Evolutionary conservation across 495 filamentous ascomycete species (phyloP), one percentile per base, ranked within the genome.

Genomic region (Neurospora sp.): DNA sequence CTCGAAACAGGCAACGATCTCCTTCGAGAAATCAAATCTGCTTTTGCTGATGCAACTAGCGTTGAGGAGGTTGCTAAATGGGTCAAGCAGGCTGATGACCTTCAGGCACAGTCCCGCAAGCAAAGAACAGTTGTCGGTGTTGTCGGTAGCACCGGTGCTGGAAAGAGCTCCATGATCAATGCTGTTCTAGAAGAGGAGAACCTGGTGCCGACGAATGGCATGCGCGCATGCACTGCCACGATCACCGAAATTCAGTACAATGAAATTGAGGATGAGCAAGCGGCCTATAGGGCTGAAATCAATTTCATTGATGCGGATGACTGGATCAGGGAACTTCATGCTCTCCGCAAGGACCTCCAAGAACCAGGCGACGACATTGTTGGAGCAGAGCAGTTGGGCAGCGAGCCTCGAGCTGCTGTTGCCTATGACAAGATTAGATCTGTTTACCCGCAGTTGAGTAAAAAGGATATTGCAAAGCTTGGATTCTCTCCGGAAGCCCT

Each of bases 191-290:
- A 90, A 38, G 84, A 90, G 68, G 83, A 87, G 27, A 78, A 76
- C 42, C 68, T 87, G 8, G 70, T 83, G 1, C 82, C 81, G 0
- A 84, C 82, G 0, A 82, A 78, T 47, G 78, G 80, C 68, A 73
- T 83, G 76, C 59, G 88, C 65, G 90, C 89, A 4, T 92, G 90
- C 72, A 93, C 91, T 3, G 90, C 90, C 0, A 87, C 88, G 4
- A 85, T 88, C 7, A 92, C 88, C 0, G 90, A 93, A 73, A 86
- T 93, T 10, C 86, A 86, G 0, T 92, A 86, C 78, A 91, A 90
- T 59, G 16, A 78, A 41, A 81, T 76, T 14, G 69, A 85, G 37
- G 83, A 86, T 14, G 73, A 80, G 3, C 73, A 76, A 1, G 69
- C 78, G 14, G 82, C 76, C 53, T 93, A 91, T 77, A 79, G 81